Evolutionary conservation across 495 filamentous ascomycete species (phyloP).

Genomic region (Pseudevernia furfuracea): DNA sequence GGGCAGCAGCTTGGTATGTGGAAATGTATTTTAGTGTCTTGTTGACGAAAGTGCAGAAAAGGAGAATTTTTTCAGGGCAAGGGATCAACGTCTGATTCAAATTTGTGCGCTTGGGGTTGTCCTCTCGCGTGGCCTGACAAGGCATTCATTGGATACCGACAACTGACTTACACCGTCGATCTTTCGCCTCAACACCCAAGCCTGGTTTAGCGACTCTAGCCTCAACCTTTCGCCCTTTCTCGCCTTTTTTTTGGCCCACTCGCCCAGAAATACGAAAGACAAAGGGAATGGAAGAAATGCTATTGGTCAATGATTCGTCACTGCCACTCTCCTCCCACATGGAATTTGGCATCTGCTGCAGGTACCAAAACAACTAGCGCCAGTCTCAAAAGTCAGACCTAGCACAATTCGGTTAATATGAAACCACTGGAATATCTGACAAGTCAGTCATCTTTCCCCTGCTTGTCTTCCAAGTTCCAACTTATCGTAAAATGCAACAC

Average conservation of each 20-base stretch:
- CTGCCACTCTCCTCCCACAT: neutral
- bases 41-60: neutral
- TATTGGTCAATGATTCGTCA: neutral
- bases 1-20: slow-evolving; percentile 4
- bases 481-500: neutral
- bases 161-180: neutral
- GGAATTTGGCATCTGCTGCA: slow-evolving; percentile 9
- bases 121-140: neutral
- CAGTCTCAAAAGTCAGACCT: neutral
- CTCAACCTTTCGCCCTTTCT: neutral
- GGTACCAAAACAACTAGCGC: slow-evolving; percentile 11
- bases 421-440: neutral
- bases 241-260: neutral
- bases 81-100: neutral
- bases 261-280: no score
- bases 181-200: neutral
- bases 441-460: neutral
- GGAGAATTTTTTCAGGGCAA: no score
- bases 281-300: neutral
- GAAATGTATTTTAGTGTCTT: neutral
- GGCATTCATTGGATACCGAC: neutral
- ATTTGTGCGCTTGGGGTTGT: neutral
- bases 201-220: neutral
- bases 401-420: no score
- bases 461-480: neutral